Conservation (phyloP, 768 basidiomycete species). For the Lanmaoa pseudosensibilis region DNA sequence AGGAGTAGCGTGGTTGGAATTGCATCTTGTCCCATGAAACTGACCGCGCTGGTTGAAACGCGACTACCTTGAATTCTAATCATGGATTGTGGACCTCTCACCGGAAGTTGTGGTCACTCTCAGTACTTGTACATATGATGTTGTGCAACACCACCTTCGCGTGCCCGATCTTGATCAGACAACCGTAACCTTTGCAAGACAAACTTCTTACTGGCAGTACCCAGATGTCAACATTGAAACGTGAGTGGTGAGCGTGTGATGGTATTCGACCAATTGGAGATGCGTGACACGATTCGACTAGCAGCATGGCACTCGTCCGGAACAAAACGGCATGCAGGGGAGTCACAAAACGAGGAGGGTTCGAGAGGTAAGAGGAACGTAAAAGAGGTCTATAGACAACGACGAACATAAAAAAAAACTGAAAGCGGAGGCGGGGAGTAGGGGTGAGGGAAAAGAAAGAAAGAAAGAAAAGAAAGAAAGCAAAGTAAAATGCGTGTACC, state of each 20-base stretch:
- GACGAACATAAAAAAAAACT: neutral
- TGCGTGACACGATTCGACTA: conserved; percentile 5
- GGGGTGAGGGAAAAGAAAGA: neutral
- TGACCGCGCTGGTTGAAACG: too few relatives aligned
- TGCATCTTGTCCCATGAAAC: neutral
- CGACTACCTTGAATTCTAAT: too few relatives aligned
- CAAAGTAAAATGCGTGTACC: conserved; percentile 1
- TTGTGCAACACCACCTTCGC: too few relatives aligned
- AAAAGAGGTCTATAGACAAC: neutral
- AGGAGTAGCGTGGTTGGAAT: neutral
- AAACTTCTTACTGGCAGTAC: too few relatives aligned
- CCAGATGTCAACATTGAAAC: too few relatives aligned
- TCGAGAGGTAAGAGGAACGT: too few relatives aligned
- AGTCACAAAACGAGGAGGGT: neutral
- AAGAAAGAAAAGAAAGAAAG: neutral
- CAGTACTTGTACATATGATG: too few relatives aligned
- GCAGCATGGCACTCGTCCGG: neutral
- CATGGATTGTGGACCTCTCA: too few relatives aligned
- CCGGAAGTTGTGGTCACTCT: too few relatives aligned
- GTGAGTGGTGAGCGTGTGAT: conserved; percentile 17
- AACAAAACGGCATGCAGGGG: neutral
- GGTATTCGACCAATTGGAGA: conserved; percentile 14
- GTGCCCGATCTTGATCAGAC: too few relatives aligned
- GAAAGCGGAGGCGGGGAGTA: too few relatives aligned
- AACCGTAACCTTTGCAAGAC: too few relatives aligned